A percentile compares a stretch with the other conserved stretches of the same genome.
Evolutionary conservation across 2,329 filamentous ascomycete species (phyloP).

Genomic region (Colletotrichum magnum): DNA sequence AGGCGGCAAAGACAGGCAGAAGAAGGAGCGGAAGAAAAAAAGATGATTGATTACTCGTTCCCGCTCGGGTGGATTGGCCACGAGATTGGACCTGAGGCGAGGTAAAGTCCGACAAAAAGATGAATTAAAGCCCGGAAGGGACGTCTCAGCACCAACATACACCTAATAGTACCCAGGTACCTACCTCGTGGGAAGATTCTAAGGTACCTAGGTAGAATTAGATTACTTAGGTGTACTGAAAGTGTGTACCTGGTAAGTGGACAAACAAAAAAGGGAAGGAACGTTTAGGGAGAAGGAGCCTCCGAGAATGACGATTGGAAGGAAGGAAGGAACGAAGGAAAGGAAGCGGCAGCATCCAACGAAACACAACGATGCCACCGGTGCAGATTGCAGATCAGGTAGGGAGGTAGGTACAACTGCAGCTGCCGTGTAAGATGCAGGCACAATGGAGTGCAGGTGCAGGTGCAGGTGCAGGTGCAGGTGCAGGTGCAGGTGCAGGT

Average conservation of each 20-base stretch:
- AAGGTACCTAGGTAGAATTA: no score
- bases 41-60: neutral
- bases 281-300: conserved; percentile 12
- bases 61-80: conserved; percentile 24
- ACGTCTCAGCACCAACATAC: no score
- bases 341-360: conserved; percentile 1
- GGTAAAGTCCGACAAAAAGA: conserved; percentile 7
- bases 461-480: neutral
- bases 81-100: conserved; percentile 6
- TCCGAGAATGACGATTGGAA: neutral
- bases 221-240: no score
- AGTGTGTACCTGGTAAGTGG: no score
- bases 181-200: neutral
- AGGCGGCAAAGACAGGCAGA: conserved; percentile 1
- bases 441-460: neutral
- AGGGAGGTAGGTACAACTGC: neutral
- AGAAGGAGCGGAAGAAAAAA: conserved; percentile 1
- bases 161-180: no score
- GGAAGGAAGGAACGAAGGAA: conserved; percentile 19
- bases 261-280: conserved; percentile 1
- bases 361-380: conserved; percentile 4
- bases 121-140: neutral
- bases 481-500: neutral
- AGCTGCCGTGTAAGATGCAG: conserved; percentile 5
- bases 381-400: conserved; percentile 28